Conservation (phyloP, 1,139 yeast genomes). For the Saccharomycopsis crataegensis region DNA sequence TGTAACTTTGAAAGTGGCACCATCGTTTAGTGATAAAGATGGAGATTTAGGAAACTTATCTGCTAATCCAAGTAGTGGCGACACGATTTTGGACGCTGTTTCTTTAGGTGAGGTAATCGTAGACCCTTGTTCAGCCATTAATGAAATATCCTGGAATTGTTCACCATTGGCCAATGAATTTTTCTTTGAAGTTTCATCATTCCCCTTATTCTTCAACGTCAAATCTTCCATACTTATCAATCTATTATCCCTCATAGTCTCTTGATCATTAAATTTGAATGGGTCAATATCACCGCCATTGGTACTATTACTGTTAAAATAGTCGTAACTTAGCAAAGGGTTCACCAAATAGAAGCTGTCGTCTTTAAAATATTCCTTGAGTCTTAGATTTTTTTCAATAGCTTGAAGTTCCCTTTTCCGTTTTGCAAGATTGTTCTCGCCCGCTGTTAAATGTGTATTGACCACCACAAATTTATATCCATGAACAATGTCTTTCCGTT, state of each 20-base stretch:
- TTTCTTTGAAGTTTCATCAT: background rate
- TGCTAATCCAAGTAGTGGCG: slow-evolving; percentile 5
- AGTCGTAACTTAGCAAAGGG: slow-evolving; percentile 7
- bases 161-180: background rate
- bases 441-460: slow-evolving; percentile 65
- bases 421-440: slow-evolving; percentile 44
- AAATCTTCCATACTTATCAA: slow-evolving; percentile 15
- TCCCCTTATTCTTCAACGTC: background rate
- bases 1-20: background rate
- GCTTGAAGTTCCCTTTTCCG: slow-evolving; percentile 39
- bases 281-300: slow-evolving; percentile 4
- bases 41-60: background rate
- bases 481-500: slow-evolving; percentile 21
- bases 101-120: background rate
- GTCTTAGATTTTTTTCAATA: slow-evolving; percentile 26
- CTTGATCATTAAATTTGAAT: slow-evolving; percentile 16
- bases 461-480: slow-evolving; percentile 47
- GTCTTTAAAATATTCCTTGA: slow-evolving; percentile 13
- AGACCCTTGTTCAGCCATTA: background rate
- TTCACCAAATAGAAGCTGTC: slow-evolving; percentile 12
- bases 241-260: slow-evolving; percentile 14
- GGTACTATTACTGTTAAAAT: background rate
- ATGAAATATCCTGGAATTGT: background rate
- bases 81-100: slow-evolving; percentile 3
- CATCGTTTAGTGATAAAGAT: background rate